Percentiles rank a stretch among this genome's conserved stretches.
Evolutionary conservation across 2,329 filamentous ascomycete genomes (phyloP).

Genomic region (Penicillium sp.): DNA sequence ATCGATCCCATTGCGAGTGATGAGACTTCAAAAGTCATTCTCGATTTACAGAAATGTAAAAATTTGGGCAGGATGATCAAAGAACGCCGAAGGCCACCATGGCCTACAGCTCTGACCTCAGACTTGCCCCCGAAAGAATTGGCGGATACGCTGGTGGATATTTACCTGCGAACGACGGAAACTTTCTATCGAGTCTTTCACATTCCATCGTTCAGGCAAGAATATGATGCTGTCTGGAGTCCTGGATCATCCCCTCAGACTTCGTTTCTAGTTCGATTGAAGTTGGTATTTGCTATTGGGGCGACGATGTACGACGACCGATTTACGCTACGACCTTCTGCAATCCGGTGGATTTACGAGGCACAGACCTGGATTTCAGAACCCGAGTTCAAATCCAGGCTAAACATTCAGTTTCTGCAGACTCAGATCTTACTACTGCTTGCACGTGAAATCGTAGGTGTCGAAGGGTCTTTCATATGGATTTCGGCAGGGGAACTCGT

Average conservation of each 20-base stretch:
- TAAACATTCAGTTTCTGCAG: slow-evolving; percentile 58
- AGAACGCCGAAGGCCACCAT: slow-evolving; percentile 50
- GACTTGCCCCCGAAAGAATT: slow-evolving; percentile 51
- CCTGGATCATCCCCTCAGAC: slow-evolving; percentile 35
- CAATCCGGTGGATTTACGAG: slow-evolving; percentile 61
- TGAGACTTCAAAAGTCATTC: slow-evolving; percentile 41
- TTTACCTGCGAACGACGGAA: slow-evolving; percentile 61
- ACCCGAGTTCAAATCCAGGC: slow-evolving; percentile 57
- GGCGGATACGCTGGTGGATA: slow-evolving; percentile 55
- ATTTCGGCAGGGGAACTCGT: slow-evolving; percentile 44
- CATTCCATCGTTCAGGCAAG: slow-evolving; percentile 57
- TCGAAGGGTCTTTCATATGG: slow-evolving; percentile 44
- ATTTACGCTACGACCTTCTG: slow-evolving; percentile 55
- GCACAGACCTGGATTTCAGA: slow-evolving; percentile 59
- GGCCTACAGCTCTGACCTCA: slow-evolving; percentile 49
- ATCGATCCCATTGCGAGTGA: slow-evolving; percentile 49
- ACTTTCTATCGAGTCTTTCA: slow-evolving; percentile 61
- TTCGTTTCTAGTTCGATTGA: slow-evolving; percentile 59
- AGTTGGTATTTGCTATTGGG: slow-evolving; percentile 63
- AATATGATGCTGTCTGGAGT: slow-evolving; percentile 60
- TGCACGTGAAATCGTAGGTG: slow-evolving; percentile 40
- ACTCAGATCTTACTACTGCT: slow-evolving; percentile 44
- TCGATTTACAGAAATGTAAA: slow-evolving; percentile 57
- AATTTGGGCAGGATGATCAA: slow-evolving; percentile 58
- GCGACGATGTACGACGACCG: slow-evolving; percentile 54